Conservation (phyloP, 768 basidiomycete species). For the Tremella fuciformis region DNA sequence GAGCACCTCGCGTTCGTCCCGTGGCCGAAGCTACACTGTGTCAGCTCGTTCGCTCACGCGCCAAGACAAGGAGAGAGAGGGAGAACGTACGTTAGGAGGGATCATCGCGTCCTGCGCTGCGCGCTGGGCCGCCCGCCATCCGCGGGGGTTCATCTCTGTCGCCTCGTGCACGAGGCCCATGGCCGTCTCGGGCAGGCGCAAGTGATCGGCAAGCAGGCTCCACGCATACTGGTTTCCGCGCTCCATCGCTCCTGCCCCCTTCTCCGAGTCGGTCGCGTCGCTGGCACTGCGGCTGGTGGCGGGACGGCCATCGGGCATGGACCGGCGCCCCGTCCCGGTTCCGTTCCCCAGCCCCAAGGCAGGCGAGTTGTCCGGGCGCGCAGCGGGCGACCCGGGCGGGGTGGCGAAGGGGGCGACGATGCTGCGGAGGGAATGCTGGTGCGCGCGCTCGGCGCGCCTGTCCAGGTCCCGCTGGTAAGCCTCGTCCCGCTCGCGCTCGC, state of each 20-base stretch:
- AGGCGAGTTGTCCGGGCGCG: not conserved
- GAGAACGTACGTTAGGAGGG: not conserved
- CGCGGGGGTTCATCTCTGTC: constrained; percentile 1
- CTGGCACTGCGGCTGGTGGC: not conserved
- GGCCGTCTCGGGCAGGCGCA: constrained; percentile 6
- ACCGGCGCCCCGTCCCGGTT: not conserved
- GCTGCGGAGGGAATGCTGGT: too few relatives aligned
- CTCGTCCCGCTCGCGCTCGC: too few relatives aligned
- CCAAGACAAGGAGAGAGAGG: not conserved
- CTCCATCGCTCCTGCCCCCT: not conserved
- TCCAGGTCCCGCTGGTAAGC: too few relatives aligned
- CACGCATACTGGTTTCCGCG: constrained; percentile 3
- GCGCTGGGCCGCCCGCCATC: constrained; percentile 1
- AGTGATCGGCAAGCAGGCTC: constrained; percentile 8
- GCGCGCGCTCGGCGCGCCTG: too few relatives aligned
- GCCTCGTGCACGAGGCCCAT: not conserved
- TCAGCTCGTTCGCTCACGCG: too few relatives aligned
- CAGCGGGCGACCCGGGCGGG: not conserved
- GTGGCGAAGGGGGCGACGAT: constrained; percentile 2
- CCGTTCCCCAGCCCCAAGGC: not conserved
- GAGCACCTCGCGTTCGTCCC: too few relatives aligned
- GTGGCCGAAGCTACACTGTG: too few relatives aligned
- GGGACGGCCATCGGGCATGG: not conserved
- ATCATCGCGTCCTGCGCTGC: constrained; percentile 1
- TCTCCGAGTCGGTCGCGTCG: not conserved